Base-by-base conservation (phyloP, 768 basidiomycete species). In the Crucibulum laeve region DNA sequence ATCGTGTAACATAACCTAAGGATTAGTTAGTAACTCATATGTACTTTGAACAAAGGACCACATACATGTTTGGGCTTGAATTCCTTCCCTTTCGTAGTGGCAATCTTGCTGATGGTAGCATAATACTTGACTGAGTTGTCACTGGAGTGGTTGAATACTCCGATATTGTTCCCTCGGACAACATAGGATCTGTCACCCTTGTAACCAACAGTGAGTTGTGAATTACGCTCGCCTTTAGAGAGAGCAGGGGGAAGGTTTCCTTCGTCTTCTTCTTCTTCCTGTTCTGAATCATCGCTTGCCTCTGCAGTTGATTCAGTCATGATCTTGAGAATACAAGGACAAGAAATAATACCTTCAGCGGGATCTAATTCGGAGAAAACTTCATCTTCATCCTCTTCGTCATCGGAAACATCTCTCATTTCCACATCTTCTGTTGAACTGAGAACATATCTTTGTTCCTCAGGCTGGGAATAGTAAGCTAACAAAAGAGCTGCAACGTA, bases 171-270 rank as follows among this genome's bases (percentile, higher is more conserved):
- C 30, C 93, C 94, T 35, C 93, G 83, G 25, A 91, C 84, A 45
- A 97, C 93, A 56, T 91, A 96, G 8, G 93, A 91, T 22, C 94
- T 76, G 55, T 96, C 93, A 47, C 92, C 90, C 66, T 91, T 92
- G 74, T 96, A 94, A 8, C 95, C 95, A 30, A 98, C 84, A 3
- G 89, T 90, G 26, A 98, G 76, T 49, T 91, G 88, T 4, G 89
- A 87, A 62, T 98, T 98, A 48, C 75, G 75, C 23, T 83, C 84
- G 21, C 84, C 84, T 30, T 73, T 69, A 13, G 66, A 51, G 35
- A 70, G 64, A 7, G 63, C 51, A 33, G 68, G 57, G 10, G 67
- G 61, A 33, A 56, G 60, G 38, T 59, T 60, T n/a, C 70, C 71
- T 38, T 74, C 70, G 3, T 77, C 67, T 0, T 65, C 69, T 24